Percentiles rank a stretch among this genome's conserved stretches.
phyloP scores from a whole-genome alignment of 2,329 filamentous ascomycete species.

The Thyridium curvatum region DNA sequence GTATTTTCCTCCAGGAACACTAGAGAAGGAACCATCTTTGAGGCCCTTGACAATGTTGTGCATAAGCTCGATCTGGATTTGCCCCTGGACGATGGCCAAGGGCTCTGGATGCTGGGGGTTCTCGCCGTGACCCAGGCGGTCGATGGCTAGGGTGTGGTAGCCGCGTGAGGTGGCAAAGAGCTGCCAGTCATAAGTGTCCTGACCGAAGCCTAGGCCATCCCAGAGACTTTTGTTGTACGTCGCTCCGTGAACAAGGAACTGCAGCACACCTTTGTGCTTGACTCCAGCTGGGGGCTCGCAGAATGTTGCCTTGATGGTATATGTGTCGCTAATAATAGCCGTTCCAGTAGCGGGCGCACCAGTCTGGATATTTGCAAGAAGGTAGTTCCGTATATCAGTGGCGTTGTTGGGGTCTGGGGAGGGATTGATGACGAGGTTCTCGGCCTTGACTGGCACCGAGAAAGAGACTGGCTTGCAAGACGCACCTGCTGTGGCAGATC shows the following conservation, averaged over 20 bases:
- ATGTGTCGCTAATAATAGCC: too few species aligned
- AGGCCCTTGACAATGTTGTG: constrained; percentile 14
- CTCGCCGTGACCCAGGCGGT: constrained; percentile 15
- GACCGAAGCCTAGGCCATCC: constrained; percentile 7
- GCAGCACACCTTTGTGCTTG: constrained; percentile 8
- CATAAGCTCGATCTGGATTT: constrained; percentile 13
- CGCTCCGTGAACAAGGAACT: constrained; percentile 15
- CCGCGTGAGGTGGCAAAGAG: constrained; percentile 12
- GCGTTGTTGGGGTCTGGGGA: too few species aligned
- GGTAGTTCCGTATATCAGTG: too few species aligned
- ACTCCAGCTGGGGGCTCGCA: background rate
- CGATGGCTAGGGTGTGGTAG: constrained; percentile 18
- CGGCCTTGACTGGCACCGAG: too few species aligned
- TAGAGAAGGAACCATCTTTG: constrained; percentile 6
- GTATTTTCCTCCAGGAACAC: constrained; percentile 11
- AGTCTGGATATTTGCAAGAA: too few species aligned
- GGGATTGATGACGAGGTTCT: too few species aligned
- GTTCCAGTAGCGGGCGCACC: too few species aligned
- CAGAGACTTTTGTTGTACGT: constrained; percentile 13
- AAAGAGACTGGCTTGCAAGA: too few species aligned
- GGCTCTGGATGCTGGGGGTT: constrained; percentile 15
- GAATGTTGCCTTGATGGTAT: background rate
- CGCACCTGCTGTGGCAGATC: too few species aligned
- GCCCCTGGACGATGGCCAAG: constrained; percentile 12
- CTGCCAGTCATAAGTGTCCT: constrained; percentile 13